phyloP scores from a whole-genome alignment of 2,329 filamentous ascomycete species.

The Trichocomaceae sp. region DNA sequence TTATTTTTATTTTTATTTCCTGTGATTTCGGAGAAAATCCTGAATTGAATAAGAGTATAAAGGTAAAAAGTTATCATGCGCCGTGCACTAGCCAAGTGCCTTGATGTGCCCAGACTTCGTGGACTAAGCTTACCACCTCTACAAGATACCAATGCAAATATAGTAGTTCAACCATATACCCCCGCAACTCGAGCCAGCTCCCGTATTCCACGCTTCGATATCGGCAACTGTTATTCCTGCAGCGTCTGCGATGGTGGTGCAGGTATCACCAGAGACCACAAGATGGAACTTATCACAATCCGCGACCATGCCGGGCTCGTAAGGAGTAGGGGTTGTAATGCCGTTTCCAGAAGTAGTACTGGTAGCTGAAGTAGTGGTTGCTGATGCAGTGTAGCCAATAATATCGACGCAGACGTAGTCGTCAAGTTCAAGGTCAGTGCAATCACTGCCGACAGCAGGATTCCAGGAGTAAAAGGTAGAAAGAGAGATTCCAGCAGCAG shows the following conservation, averaged over 20 bases:
- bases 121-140: no score
- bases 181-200: slow-evolving; percentile 11
- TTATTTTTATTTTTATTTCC: no score
- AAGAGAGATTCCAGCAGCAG: neutral
- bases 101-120: no score
- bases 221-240: slow-evolving; percentile 20
- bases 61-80: no score
- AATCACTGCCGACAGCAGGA: neutral
- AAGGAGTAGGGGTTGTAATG: neutral
- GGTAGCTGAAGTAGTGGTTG: neutral
- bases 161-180: slow-evolving; percentile 13
- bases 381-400: neutral
- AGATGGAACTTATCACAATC: neutral
- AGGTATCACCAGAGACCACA: slow-evolving; percentile 18
- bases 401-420: neutral
- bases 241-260: slow-evolving; percentile 18
- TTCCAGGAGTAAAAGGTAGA: neutral
- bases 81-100: no score
- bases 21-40: no score
- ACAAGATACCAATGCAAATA: slow-evolving; percentile 11
- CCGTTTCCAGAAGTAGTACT: neutral
- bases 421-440: neutral
- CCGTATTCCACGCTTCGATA: slow-evolving; percentile 25
- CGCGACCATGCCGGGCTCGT: neutral
- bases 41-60: no score